phyloP scores from a whole-genome alignment of 2,329 filamentous ascomycete genomes.

The Cephalotrichum gorgonifer region DNA sequence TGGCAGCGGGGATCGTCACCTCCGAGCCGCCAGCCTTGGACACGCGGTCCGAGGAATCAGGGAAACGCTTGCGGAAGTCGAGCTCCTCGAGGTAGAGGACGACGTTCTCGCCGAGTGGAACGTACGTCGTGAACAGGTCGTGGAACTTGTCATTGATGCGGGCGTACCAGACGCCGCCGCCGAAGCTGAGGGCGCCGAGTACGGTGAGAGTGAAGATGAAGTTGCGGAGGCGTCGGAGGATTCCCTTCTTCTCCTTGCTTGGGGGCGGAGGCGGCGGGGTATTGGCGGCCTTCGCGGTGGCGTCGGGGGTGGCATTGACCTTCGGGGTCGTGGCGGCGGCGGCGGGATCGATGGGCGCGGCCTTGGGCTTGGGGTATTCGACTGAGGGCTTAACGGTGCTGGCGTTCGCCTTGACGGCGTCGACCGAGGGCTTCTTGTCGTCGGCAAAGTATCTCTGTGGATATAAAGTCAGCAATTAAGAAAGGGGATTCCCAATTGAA shows the following conservation, averaged over 20 bases:
- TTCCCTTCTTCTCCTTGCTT: slow-evolving; percentile 48
- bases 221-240: slow-evolving; percentile 63
- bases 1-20: slow-evolving; percentile 75
- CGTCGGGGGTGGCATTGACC: slow-evolving; percentile 12
- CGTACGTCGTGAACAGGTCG: slow-evolving; percentile 96
- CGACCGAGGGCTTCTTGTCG: slow-evolving; percentile 38
- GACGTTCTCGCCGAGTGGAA: slow-evolving; percentile 88
- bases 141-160: slow-evolving; percentile 96
- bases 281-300: slow-evolving; percentile 15
- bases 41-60: slow-evolving; percentile 30
- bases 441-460: slow-evolving; percentile 47
- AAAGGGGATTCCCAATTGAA: slow-evolving; percentile 12
- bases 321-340: slow-evolving; percentile 15
- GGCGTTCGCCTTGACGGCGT: slow-evolving; percentile 29
- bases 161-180: slow-evolving; percentile 84
- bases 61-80: slow-evolving; percentile 83
- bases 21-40: slow-evolving; percentile 46
- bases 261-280: slow-evolving; percentile 25
- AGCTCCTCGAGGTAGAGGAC: slow-evolving; percentile 93
- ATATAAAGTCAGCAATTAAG: not conserved
- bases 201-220: slow-evolving; percentile 69
- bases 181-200: slow-evolving; percentile 69
- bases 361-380: slow-evolving; percentile 10
- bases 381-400: slow-evolving; percentile 15
- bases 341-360: too few species aligned